Evolutionary conservation across 2,329 filamentous ascomycete species (phyloP).

Genomic region (Tolypocladium ovalisporum): DNA sequence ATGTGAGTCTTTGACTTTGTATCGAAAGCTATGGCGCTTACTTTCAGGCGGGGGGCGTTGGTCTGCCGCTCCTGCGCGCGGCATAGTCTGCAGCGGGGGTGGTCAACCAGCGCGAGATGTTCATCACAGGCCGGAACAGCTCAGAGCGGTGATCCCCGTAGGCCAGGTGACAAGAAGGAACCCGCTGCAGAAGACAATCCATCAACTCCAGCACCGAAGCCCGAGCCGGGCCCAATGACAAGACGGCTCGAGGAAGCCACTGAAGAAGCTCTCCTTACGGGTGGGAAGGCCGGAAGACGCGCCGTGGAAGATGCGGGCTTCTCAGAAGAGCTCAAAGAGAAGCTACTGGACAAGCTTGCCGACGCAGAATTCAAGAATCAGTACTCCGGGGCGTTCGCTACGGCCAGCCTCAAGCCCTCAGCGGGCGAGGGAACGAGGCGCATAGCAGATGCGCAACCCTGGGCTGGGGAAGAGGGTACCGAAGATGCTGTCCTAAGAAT

Average conservation of each 20-base stretch:
- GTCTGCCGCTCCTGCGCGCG: background rate
- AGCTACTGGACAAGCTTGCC: constrained; percentile 44
- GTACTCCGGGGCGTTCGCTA: constrained; percentile 34
- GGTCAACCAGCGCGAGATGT: background rate
- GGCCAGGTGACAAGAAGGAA: background rate
- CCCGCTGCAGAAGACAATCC: background rate
- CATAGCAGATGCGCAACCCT: constrained; percentile 56
- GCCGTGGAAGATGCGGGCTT: constrained; percentile 54
- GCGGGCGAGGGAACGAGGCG: constrained; percentile 59
- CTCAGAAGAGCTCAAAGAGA: constrained; percentile 49
- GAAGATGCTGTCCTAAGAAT: constrained; percentile 76
- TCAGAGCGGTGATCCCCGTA: background rate
- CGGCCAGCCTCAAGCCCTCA: constrained; percentile 38
- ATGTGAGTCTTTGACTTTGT: background rate
- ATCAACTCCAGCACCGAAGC: background rate
- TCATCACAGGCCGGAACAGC: background rate
- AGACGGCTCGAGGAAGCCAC: constrained; percentile 51
- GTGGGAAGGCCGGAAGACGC: constrained; percentile 46
- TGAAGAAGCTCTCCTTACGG: constrained; percentile 48
- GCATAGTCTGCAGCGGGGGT: background rate
- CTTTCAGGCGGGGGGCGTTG: background rate
- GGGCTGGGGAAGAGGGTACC: constrained; percentile 66
- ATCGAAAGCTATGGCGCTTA: background rate
- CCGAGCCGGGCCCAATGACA: constrained; percentile 35
- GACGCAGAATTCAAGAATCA: constrained; percentile 43